These are phyloP conservation scores for Metschnikowia lochheadii DNA, from an alignment of 805 yeast species.

Conservation along the genomic window DNA sequence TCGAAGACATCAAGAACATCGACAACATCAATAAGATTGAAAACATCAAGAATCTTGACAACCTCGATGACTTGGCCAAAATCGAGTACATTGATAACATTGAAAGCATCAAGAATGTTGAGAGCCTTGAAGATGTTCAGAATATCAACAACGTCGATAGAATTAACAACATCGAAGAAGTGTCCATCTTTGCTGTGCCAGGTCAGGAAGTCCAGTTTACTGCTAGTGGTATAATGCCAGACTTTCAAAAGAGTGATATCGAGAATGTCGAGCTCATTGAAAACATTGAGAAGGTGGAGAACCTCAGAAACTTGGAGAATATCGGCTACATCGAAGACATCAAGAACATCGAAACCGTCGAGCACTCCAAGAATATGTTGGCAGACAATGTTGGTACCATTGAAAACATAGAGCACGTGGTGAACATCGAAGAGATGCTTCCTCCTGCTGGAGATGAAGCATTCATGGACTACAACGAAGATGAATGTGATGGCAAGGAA, in stretches of 20 bases:
- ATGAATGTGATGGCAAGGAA: neutral
- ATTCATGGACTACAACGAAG: neutral
- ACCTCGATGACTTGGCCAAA: conserved; percentile 4
- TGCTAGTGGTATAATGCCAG: neutral
- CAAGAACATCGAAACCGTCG: conserved; percentile 1
- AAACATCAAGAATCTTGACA: conserved; percentile 3
- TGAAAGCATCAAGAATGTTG: conserved; percentile 2
- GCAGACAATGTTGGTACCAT: conserved; percentile 1
- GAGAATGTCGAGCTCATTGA: conserved; percentile 2
- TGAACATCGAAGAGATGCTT: neutral
- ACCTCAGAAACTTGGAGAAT: neutral
- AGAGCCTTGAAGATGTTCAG: conserved; percentile 1
- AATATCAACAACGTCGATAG: conserved; percentile 1
- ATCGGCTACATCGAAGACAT: conserved; percentile 5
- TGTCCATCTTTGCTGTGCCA: neutral
- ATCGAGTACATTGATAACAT: conserved; percentile 2
- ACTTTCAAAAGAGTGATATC: neutral
- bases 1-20: conserved; percentile 4
- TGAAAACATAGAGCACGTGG: conserved; percentile 1
- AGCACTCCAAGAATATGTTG: conserved; percentile 2
- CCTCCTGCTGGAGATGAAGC: neutral
- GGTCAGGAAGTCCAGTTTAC: neutral
- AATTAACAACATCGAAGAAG: conserved; percentile 1
- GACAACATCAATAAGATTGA: neutral
- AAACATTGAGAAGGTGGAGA: neutral